Evolutionary conservation across 2,329 filamentous ascomycete species (phyloP), one percentile per base, ranked within the genome.

Genomic region (Colletotrichum caudatum): DNA sequence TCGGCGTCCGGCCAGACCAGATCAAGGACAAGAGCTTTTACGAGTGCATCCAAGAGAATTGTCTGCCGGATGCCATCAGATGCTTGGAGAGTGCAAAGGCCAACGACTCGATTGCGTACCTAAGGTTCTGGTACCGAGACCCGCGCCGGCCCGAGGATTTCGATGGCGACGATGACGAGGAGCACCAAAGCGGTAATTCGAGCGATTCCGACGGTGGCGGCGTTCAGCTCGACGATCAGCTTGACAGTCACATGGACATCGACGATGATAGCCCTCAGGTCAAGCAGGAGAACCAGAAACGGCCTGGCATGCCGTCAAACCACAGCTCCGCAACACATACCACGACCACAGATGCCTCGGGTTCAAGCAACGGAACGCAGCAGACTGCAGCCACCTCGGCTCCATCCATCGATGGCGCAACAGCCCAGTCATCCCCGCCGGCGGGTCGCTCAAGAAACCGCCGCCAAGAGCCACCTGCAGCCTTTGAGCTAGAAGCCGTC

Each of bases 31-130:
- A 91, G 75, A 95, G 93, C 78, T 97, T 97, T 79, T 97, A 97
- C 79, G 93, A 94, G 76, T 95, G 93, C 78, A 96, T 97, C 62
- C 89, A 93, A 69, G 90, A 93, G 75, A 92, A 90, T 72, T 96
- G 93, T 75, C 84, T 96, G 37, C 84, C 88, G 11, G 93, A 96
- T 75, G 93, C 93, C 4, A 89, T 95, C 44, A 88, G 90, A 73
- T 95, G 92, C 76, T 82, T 97, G 41, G 94, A 97, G 80, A 92
- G 92, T 74, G 94, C 94, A 29, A 97, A 97, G 79, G 92, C 92
- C 37, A 97, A 97, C 76, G 93, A 97, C 79, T 97, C 94, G 2
- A 96, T 97, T 76, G 94, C 94, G 2, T 97, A 97, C 77, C 85
- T 97, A 71, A 92, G 94, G 23, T 97, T 97, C 79, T 93, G 91